Percentiles rank a stretch among this genome's conserved stretches.
Conservation (phyloP, 2,329 filamentous ascomycete species). For the Leptographium flavum region DNA sequence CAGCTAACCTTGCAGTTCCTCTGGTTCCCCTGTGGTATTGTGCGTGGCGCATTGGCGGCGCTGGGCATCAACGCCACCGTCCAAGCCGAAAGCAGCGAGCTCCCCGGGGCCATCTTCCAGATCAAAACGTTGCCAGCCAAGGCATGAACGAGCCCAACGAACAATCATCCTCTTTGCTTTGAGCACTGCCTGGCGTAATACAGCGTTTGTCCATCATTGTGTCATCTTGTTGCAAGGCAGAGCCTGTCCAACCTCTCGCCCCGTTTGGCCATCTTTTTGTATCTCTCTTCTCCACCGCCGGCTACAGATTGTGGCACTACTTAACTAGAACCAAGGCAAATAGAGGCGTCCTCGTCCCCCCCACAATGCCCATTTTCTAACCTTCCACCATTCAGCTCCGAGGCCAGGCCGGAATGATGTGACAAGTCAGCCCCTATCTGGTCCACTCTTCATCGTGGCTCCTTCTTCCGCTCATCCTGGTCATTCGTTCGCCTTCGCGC, state of each 20-base stretch:
- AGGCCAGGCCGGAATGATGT: too few species aligned
- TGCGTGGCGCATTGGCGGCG: slow-evolving; percentile 81
- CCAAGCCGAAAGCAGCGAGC: slow-evolving; percentile 74
- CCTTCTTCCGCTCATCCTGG: not conserved
- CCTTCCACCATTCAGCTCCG: too few species aligned
- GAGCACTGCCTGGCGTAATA: too few species aligned
- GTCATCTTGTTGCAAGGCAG: too few species aligned
- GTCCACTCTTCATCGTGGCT: not conserved
- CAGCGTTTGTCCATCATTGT: too few species aligned
- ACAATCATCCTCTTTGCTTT: not conserved
- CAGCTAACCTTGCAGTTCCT: slow-evolving; percentile 49
- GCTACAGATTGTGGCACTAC: too few species aligned
- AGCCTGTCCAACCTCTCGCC: not conserved
- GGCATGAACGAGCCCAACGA: slow-evolving; percentile 16
- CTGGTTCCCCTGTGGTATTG: slow-evolving; percentile 88
- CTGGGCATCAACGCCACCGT: slow-evolving; percentile 85
- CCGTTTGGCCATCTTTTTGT: not conserved
- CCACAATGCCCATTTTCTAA: not conserved
- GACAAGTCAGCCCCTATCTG: too few species aligned
- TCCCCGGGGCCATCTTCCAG: slow-evolving; percentile 86
- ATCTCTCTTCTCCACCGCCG: not conserved
- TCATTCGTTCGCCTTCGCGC: not conserved
- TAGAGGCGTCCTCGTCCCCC: not conserved
- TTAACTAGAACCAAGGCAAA: too few species aligned
- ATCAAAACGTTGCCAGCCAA: slow-evolving; percentile 72